These are phyloP conservation scores for Mortierella sp. DNA, from an alignment of 371 early-diverging fungal species.

Conservation along the genomic window DNA sequence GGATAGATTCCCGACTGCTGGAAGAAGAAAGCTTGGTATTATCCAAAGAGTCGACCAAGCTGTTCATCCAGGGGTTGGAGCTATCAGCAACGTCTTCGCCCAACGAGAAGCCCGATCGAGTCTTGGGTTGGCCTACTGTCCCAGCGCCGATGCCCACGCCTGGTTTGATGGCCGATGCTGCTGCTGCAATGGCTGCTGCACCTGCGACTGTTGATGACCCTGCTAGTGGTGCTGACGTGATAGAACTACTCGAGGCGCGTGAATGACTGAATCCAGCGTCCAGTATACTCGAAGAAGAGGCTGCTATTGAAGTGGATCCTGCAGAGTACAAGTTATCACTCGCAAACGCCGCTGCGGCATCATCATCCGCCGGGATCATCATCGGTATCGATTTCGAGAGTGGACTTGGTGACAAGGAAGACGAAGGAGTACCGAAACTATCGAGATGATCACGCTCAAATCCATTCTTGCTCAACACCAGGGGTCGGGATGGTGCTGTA, in stretches of 20 bases:
- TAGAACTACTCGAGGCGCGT: neutral
- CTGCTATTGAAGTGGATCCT: neutral
- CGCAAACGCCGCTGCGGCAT: constrained; percentile 47
- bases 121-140: constrained; percentile 16
- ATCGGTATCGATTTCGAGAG: constrained; percentile 18
- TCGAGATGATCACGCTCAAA: constrained; percentile 25
- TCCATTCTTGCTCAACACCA: constrained; percentile 28
- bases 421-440: neutral
- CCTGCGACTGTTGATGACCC: neutral
- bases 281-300: constrained; percentile 37
- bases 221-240: neutral
- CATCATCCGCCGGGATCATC: constrained; percentile 49
- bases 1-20: neutral
- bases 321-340: constrained; percentile 39
- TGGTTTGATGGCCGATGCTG: neutral
- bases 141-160: constrained; percentile 28
- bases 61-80: constrained; percentile 53
- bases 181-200: neutral
- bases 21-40: constrained; percentile 18
- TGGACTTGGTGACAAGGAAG: constrained; percentile 16
- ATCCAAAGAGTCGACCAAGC: constrained; percentile 38
- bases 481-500: neutral
- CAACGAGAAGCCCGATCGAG: constrained; percentile 39
- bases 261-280: constrained; percentile 31
- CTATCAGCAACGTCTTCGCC: constrained; percentile 52